These are phyloP conservation scores for Talaromyces adpressus DNA, from an alignment of 495 filamentous ascomycete species.

Conservation along the genomic window DNA sequence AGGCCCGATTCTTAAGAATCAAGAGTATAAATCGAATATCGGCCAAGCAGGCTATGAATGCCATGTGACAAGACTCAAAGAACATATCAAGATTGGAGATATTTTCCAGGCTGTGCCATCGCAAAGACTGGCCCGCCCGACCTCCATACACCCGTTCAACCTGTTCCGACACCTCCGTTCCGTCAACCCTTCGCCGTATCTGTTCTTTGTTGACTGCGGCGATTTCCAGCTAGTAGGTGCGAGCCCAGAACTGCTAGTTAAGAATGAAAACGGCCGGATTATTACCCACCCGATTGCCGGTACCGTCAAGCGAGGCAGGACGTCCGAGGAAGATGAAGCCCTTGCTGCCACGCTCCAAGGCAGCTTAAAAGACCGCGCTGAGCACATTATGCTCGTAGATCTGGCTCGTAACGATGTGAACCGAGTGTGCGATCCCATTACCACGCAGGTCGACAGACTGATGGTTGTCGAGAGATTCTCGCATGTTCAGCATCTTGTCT, in stretches of 20 bases:
- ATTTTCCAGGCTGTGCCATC: constrained; percentile 97
- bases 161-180: constrained; percentile 94
- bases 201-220: constrained; percentile 89
- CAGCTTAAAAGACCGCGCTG: constrained; percentile 88
- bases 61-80: constrained; percentile 74
- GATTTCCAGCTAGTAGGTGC: constrained; percentile 94
- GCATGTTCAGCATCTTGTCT: constrained; percentile 95
- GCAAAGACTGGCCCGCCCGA: constrained; percentile 84
- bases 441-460: constrained; percentile 80
- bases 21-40: constrained; percentile 86
- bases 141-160: constrained; percentile 90
- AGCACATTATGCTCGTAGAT: constrained; percentile 98
- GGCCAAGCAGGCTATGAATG: constrained; percentile 78
- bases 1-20: constrained; percentile 58
- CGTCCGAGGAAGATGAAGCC: constrained; percentile 67
- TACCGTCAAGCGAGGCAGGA: constrained; percentile 81
- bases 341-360: constrained; percentile 71
- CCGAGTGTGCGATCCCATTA: constrained; percentile 84
- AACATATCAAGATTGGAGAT: constrained; percentile 83
- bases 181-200: constrained; percentile 92
- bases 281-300: constrained; percentile 97
- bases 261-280: constrained; percentile 77
- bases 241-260: constrained; percentile 87
- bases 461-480: constrained; percentile 96
- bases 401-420: constrained; percentile 95